A percentile compares a stretch with the other conserved stretches of the same genome.
Evolutionary conservation across 2,329 filamentous ascomycete genomes (phyloP).

Genomic region (Bipolaris oryzae): DNA sequence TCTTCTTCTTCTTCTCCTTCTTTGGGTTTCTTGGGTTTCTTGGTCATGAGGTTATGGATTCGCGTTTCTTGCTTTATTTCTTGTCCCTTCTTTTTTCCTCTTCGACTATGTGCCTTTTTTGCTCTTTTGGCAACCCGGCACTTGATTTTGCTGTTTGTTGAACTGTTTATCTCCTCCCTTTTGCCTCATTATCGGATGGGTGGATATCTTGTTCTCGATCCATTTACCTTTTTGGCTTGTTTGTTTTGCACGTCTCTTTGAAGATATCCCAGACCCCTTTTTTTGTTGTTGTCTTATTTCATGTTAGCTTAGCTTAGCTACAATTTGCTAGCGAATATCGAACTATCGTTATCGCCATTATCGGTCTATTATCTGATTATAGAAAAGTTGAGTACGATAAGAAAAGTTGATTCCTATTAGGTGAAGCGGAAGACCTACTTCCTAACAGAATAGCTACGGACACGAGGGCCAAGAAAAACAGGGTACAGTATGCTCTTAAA

Average conservation of each 20-base stretch:
- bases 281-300: neutral
- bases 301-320: slow-evolving; percentile 14
- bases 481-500: slow-evolving; percentile 6
- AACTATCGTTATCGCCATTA: neutral
- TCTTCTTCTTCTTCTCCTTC: neutral
- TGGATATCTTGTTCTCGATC: neutral
- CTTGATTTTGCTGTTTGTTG: neutral
- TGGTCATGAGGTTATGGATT: slow-evolving; percentile 9
- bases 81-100: neutral
- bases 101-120: neutral
- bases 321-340: slow-evolving; percentile 3
- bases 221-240: neutral
- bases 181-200: neutral
- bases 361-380: neutral
- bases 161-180: neutral
- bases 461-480: neutral
- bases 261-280: slow-evolving; percentile 15
- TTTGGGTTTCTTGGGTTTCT: neutral
- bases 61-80: neutral
- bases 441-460: neutral
- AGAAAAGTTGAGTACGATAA: too few species aligned
- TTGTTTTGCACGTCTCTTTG: slow-evolving; percentile 11
- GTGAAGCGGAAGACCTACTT: neutral
- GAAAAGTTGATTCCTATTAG: neutral
- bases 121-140: neutral